These are phyloP conservation scores for Stagonosporopsis rhizophila DNA, from an alignment of 2,329 filamentous ascomycete species.

Conservation along the genomic window DNA sequence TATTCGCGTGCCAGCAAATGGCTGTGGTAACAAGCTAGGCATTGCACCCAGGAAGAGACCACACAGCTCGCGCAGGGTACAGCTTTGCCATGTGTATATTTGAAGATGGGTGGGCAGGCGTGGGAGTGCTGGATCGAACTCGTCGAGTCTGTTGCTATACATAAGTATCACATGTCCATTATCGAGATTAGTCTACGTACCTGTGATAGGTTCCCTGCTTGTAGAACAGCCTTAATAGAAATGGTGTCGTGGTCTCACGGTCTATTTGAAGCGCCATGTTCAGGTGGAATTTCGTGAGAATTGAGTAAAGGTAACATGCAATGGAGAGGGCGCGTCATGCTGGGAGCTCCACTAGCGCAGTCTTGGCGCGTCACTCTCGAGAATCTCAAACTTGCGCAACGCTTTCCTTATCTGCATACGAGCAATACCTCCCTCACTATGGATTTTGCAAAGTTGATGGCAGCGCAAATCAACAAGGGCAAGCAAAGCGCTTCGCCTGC, in stretches of 20 bases:
- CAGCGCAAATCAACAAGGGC: slow-evolving; percentile 86
- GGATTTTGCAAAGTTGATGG: slow-evolving; percentile 96
- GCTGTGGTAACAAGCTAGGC: slow-evolving; percentile 73
- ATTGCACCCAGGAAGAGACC: slow-evolving; percentile 75
- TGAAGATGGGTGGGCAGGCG: slow-evolving; percentile 71
- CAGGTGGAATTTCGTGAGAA: slow-evolving; percentile 7
- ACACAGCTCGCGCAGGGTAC: slow-evolving; percentile 81
- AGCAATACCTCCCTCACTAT: slow-evolving; percentile 57
- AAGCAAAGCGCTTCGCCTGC: slow-evolving; percentile 59
- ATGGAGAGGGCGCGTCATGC: slow-evolving; percentile 12
- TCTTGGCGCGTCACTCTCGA: slow-evolving; percentile 13
- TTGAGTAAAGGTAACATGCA: background rate
- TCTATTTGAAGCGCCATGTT: slow-evolving; percentile 59
- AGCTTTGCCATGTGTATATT: slow-evolving; percentile 86
- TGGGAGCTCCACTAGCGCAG: slow-evolving; percentile 30
- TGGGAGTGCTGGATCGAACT: slow-evolving; percentile 65
- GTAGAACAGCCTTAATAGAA: slow-evolving; percentile 87
- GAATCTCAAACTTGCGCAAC: slow-evolving; percentile 3
- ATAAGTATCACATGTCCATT: background rate
- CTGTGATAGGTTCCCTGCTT: slow-evolving; percentile 75
- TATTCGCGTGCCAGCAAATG: slow-evolving; percentile 82
- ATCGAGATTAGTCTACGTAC: slow-evolving; percentile 47
- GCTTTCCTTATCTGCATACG: background rate
- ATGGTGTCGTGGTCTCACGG: slow-evolving; percentile 76
- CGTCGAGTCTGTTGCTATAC: slow-evolving; percentile 64